Base-by-base conservation (phyloP, 352 stramenopile genomes). In the Phytopythium mirpurense region DNA sequence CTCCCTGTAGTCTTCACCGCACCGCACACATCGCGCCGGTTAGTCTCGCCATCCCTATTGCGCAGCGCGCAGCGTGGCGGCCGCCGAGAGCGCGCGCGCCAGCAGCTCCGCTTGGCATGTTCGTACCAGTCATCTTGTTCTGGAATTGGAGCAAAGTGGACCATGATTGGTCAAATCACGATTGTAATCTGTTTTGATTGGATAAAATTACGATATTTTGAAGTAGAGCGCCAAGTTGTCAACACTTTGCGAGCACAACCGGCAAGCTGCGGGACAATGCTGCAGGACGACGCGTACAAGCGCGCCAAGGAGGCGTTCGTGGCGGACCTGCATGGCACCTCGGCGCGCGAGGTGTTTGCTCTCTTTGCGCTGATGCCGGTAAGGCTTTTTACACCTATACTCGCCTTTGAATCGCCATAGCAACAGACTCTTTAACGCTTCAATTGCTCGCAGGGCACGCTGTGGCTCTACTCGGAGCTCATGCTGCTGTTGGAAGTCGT, bases 401-500 rank as follows among this genome's bases (percentile, higher is more conserved):
- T 29, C n/a, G 14, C 8, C 27, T 2, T 21, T 7, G 5, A 45
- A 12, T 35, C n/a, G 14, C 10, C 10, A 7, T 15, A 6, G n/a
- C 5, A 23, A 24, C 23, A 5, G 15, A 16, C 15, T 43, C 15
- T 27, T 10, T 3, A 16, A 10, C 11, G 32, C 32, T 16, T 4
- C 32, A 5, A 15, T 36, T 10, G 5, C 29, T 14, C 27, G 2
- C 41, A 91, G 78, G 78, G 80, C 54, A 72, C 72, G 43, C 60
- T 86, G 70, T 91, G 81, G 81, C 74, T 93, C 24, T 93, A 93
- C 65, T 88, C 77, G 54, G 83, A 93, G 64, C 45, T 90, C 32
- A 59, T 93, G 65, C 57, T 90, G 55, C 54, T 89, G 49, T 67
- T 91, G 9, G 78, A 93, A 57, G 62, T 92, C 61, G 63, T 83